These are phyloP conservation scores for Eucalyptus regnans DNA, from an alignment of 345 rosid species.

Conservation along the genomic window DNA sequence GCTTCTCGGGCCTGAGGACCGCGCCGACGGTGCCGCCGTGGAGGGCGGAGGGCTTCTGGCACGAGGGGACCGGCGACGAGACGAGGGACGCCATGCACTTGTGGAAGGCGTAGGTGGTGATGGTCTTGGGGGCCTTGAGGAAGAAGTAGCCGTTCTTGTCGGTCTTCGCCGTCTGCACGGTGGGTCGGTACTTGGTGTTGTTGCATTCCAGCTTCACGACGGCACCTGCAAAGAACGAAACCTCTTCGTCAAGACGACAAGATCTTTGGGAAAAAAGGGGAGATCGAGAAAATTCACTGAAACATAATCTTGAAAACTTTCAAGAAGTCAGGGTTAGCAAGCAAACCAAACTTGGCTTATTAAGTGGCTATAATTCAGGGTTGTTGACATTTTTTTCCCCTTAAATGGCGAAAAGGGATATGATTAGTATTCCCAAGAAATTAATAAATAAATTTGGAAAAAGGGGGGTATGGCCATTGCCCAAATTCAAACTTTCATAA, in stretches of 20 bases:
- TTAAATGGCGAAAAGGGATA: neutral
- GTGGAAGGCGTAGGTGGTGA: constrained; percentile 72
- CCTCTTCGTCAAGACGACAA: neutral
- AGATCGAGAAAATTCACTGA: neutral
- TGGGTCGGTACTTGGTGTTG: constrained; percentile 26
- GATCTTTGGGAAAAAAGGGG: neutral
- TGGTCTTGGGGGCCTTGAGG: constrained; percentile 49
- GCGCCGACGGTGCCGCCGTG: constrained; percentile 56
- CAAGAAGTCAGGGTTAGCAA: neutral
- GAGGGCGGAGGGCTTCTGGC: constrained; percentile 35
- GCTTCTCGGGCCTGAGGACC: constrained; percentile 31
- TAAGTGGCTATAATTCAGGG: neutral
- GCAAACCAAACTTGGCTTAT: neutral
- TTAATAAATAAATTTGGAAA: neutral
- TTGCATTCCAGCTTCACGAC: constrained; percentile 62
- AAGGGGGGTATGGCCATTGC: neutral
- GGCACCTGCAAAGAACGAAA: constrained; percentile 30
- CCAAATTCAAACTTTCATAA: neutral
- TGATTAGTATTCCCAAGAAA: neutral
- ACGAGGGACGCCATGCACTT: constrained; percentile 50
- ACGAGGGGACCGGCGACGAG: constrained; percentile 26
- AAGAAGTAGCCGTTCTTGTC: constrained; percentile 82
- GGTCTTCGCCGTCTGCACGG: constrained; percentile 9
- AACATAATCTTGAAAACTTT: neutral
- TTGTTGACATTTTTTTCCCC: neutral